Evolutionary conservation across 1,284 basidiomycete genomes (phyloP), one percentile per base, ranked within the genome.

Genomic region (Trichosporon sp.): DNA sequence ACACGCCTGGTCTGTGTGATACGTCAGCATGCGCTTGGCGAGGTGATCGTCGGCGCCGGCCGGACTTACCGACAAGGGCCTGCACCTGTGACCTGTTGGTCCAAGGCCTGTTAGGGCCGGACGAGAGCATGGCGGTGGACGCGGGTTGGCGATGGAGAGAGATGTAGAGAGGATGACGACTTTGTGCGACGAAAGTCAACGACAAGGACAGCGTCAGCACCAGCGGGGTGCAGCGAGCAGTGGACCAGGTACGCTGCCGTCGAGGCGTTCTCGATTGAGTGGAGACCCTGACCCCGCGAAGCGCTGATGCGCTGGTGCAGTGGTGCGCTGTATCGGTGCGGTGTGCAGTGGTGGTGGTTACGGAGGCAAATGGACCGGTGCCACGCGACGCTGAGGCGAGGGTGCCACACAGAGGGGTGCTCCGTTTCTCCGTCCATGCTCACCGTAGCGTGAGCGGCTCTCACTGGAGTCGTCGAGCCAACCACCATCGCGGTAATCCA

Each of bases 1-100:
- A 80, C 94, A 96, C 14, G 93, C 92, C 61, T 91, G 87, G 65
- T 91, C 80, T 75, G 68, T 23, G 19, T 13, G 40, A 40, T 23
- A 29, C 49, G 58, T 64, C 36, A 58, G 60, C 54, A 16, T 52
- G 33, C 27, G 56, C 16, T n/a, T 27, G 27, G 16, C 8, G n/a
- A n/a, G n/a, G 25, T 4, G 49, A 54, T 27, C 27, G 16, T 25
- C n/a, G n/a, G n/a, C n/a, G n/a, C n/a, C n/a, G 8, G 27, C 10
- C 19, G 49, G 14, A 76, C 78, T 64, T 60, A 79, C 78, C 78
- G 52, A 80, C 76, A 5, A 80, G 70, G 13, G 77, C 73, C 63
- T 79, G 77, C 14, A 79, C 68, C n/a, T 77, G 73, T 31, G 73
- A 75, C 29, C 74, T 40, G 58, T 70, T 71, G 1, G 70, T 68